Evolutionary conservation across 805 yeast genomes (phyloP).

Genomic region (Wickerhamiella cacticola): DNA sequence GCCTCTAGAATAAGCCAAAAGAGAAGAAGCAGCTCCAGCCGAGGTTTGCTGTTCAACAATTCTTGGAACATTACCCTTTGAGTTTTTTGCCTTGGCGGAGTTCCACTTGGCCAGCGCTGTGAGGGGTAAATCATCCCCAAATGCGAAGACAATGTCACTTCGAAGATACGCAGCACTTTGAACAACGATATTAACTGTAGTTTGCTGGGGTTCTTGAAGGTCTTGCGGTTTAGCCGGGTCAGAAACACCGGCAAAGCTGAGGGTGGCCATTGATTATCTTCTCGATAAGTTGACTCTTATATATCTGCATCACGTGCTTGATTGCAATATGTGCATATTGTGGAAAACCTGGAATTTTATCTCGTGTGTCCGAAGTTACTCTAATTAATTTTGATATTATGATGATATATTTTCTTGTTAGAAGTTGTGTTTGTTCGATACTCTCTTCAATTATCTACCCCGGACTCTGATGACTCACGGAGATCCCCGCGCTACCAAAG

Average conservation of each 20-base stretch:
- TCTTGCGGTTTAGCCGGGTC: slow-evolving; percentile 3
- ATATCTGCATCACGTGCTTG: slow-evolving; percentile 2
- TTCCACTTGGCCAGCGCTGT: slow-evolving; percentile 55
- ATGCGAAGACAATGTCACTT: slow-evolving; percentile 36
- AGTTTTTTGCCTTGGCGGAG: slow-evolving; percentile 38
- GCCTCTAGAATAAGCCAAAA: slow-evolving; percentile 51
- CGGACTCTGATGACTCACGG: neutral
- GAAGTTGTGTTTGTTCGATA: neutral
- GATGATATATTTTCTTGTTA: too few species aligned
- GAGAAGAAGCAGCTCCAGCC: slow-evolving; percentile 69
- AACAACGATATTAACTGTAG: slow-evolving; percentile 23
- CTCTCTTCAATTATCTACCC: neutral
- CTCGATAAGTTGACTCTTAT: slow-evolving; percentile 3
- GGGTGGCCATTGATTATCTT: slow-evolving; percentile 2
- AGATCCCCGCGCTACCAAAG: neutral
- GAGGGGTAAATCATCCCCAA: slow-evolving; percentile 52
- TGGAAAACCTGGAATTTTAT: neutral
- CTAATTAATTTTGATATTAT: too few species aligned
- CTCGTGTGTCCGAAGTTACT: neutral
- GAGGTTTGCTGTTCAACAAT: slow-evolving; percentile 52
- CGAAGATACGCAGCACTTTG: slow-evolving; percentile 29
- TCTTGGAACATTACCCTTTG: slow-evolving; percentile 47
- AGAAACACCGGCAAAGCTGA: slow-evolving; percentile 7
- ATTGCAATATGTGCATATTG: slow-evolving; percentile 8
- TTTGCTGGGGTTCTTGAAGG: slow-evolving; percentile 11